Conservation (phyloP, 2,329 filamentous ascomycete species). For the Scedosporium aurantiacum region DNA sequence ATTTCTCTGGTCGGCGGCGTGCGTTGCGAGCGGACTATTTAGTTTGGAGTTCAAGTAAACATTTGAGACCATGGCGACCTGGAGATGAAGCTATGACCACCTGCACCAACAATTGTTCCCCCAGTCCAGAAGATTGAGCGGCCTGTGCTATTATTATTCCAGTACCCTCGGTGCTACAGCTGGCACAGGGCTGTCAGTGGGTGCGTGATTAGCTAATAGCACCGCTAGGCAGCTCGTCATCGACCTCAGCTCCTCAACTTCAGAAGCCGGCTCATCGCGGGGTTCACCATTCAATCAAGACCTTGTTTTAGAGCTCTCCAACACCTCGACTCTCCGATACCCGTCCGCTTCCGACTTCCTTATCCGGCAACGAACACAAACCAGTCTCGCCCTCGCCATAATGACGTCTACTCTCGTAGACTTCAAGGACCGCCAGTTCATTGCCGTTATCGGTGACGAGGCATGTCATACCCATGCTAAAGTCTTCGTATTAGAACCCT, state of each 20-base stretch:
- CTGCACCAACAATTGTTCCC: background rate
- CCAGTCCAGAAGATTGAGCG: background rate
- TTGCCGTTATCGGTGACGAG: constrained; percentile 97
- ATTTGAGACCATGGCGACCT: background rate
- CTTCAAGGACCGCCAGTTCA: constrained; percentile 81
- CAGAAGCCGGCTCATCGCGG: background rate
- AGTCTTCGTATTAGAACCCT: background rate
- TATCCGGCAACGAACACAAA: background rate
- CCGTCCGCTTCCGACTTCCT: background rate
- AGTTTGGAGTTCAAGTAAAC: background rate
- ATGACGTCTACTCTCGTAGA: constrained; percentile 42
- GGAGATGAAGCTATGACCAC: constrained; percentile 2
- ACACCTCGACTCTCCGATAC: background rate
- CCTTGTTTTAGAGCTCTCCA: background rate
- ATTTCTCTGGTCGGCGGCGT: background rate
- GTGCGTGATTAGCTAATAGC: background rate
- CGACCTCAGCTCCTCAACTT: background rate
- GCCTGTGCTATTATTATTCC: background rate
- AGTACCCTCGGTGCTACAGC: too few species aligned
- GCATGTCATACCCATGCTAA: constrained; percentile 31
- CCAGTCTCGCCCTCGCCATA: constrained; percentile 11
- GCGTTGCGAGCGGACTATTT: background rate
- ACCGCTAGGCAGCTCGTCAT: background rate
- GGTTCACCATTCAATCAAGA: background rate
- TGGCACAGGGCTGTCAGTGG: background rate